Conservation (phyloP, 768 basidiomycete species). For the Cystobasidium onofrii region DNA sequence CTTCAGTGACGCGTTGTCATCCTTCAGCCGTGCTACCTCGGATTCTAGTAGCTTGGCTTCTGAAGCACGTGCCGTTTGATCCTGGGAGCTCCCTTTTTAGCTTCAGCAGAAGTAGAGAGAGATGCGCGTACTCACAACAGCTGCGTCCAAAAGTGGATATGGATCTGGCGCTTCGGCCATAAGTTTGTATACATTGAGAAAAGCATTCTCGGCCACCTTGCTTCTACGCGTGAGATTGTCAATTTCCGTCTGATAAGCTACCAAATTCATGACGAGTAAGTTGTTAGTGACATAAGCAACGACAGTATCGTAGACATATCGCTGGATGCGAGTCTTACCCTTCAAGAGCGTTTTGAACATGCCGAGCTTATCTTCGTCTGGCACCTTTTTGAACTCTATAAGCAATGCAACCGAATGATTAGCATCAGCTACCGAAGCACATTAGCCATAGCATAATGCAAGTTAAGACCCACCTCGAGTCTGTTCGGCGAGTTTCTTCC, state of each 20-base stretch:
- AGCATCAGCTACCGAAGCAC: no score
- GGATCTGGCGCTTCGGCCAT: slow-evolving; percentile 96
- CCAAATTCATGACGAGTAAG: no score
- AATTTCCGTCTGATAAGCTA: slow-evolving; percentile 93
- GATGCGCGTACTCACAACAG: slow-evolving; percentile 56
- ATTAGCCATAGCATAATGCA: background rate
- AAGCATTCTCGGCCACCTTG: slow-evolving; percentile 86
- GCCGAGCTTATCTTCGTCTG: slow-evolving; percentile 76
- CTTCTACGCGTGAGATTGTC: slow-evolving; percentile 88
- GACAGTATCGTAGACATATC: no score
- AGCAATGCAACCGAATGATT: background rate
- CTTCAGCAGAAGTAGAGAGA: background rate
- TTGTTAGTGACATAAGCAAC: no score
- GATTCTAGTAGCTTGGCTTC: slow-evolving; percentile 69
- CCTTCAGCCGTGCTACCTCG: slow-evolving; percentile 63
- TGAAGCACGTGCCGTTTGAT: slow-evolving; percentile 82
- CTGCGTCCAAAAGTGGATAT: slow-evolving; percentile 88
- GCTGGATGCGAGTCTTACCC: slow-evolving; percentile 49
- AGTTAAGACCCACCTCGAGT: slow-evolving; percentile 66
- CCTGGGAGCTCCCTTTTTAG: slow-evolving; percentile 50
- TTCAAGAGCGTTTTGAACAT: slow-evolving; percentile 86
- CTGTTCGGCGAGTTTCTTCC: slow-evolving; percentile 88
- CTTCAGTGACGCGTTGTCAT: slow-evolving; percentile 75
- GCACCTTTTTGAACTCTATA: slow-evolving; percentile 88
- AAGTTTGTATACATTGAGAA: slow-evolving; percentile 92